These are phyloP conservation scores for Phytophthora fragariae DNA, from an alignment of 352 stramenopile genomes.

Conservation along the genomic window DNA sequence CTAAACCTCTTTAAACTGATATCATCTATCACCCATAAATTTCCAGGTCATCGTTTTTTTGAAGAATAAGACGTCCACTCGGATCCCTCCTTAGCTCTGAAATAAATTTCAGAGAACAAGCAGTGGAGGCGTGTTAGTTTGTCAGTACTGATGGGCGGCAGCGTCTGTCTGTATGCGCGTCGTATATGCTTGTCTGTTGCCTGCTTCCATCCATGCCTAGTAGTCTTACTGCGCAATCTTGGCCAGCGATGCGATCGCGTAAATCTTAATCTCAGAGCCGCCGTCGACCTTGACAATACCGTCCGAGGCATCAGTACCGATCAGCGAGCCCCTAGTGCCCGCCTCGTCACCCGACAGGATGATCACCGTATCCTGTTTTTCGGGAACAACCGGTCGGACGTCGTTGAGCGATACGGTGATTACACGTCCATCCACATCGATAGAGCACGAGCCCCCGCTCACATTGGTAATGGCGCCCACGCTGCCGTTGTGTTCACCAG, in stretches of 20 bases:
- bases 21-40: too few species aligned
- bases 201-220: conserved; percentile 36
- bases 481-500: conserved; percentile 70
- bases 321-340: conserved; percentile 83
- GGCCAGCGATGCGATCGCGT: conserved; percentile 78
- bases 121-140: conserved; percentile 38
- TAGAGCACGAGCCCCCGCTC: conserved; percentile 71
- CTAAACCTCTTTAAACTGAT: too few species aligned
- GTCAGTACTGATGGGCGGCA: conserved; percentile 36
- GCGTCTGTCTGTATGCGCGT: conserved; percentile 29
- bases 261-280: conserved; percentile 92
- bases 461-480: conserved; percentile 83
- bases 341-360: conserved; percentile 89
- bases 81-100: too few species aligned
- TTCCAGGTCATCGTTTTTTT: too few species aligned
- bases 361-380: conserved; percentile 90
- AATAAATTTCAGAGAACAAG: conserved; percentile 1
- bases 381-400: conserved; percentile 79
- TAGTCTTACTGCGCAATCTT: conserved; percentile 84
- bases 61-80: too few species aligned
- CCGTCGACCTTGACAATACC: conserved; percentile 92
- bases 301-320: conserved; percentile 87
- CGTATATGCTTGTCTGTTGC: conserved; percentile 29
- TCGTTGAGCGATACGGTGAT: conserved; percentile 73
- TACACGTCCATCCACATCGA: conserved; percentile 81